These are phyloP conservation scores for Talaromyces sp. DNA, from an alignment of 2,329 filamentous ascomycete genomes.

Conservation along the genomic window DNA sequence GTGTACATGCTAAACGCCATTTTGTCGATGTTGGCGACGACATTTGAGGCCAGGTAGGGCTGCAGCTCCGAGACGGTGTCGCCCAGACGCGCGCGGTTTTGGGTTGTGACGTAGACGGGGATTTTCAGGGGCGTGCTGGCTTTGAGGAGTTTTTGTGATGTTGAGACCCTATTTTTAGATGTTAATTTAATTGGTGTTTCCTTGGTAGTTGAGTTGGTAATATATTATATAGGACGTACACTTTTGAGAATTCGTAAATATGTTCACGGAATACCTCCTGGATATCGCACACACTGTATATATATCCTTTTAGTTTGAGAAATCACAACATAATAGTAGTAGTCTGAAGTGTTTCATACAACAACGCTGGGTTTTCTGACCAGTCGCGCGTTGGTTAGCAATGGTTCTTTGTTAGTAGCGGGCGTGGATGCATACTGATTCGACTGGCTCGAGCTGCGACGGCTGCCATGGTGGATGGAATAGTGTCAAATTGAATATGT, in stretches of 20 bases:
- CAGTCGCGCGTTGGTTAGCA: background rate
- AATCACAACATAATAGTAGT: background rate
- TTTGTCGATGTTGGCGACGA: constrained; percentile 66
- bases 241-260: constrained; percentile 78
- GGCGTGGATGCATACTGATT: constrained; percentile 6
- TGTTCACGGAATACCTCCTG: constrained; percentile 85
- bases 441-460: constrained; percentile 6
- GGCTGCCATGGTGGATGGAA: constrained; percentile 3
- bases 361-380: constrained; percentile 42
- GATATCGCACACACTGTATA: constrained; percentile 76
- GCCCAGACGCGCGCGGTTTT: constrained; percentile 73
- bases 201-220: too few relatives aligned
- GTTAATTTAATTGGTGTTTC: too few relatives aligned
- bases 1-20: constrained; percentile 85
- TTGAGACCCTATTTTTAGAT: constrained; percentile 55
- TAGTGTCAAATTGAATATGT: background rate
- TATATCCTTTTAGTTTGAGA: background rate
- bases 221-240: too few relatives aligned
- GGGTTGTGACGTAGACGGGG: constrained; percentile 80
- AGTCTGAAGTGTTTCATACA: constrained; percentile 27
- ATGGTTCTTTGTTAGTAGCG: background rate
- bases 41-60: constrained; percentile 27
- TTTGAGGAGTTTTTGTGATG: constrained; percentile 62
- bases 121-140: constrained; percentile 52
- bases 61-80: constrained; percentile 71